Percentiles rank a stretch among this genome's conserved stretches.
These are phyloP conservation scores for Colletotrichum chlorophyti DNA, from an alignment of 2,329 filamentous ascomycete genomes.

Conservation along the genomic window DNA sequence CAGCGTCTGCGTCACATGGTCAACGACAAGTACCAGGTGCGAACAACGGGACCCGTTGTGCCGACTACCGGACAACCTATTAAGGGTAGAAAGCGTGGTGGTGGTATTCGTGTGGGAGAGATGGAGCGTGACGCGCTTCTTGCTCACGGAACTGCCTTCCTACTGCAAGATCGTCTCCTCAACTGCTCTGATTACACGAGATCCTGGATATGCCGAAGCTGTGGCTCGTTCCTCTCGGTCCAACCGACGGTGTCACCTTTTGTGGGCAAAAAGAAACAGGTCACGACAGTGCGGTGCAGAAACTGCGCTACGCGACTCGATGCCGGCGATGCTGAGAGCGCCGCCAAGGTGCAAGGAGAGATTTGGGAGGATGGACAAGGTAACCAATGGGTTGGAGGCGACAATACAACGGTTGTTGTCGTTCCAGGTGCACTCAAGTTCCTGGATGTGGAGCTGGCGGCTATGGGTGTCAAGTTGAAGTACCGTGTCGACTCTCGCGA, in stretches of 20 bases:
- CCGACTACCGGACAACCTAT: slow-evolving; percentile 93
- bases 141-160: slow-evolving; percentile 92
- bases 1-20: slow-evolving; percentile 99
- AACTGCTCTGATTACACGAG: slow-evolving; percentile 96
- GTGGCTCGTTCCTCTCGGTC: slow-evolving; percentile 89
- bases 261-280: slow-evolving; percentile 68
- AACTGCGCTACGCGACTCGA: slow-evolving; percentile 73
- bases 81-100: slow-evolving; percentile 94
- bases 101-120: slow-evolving; percentile 98
- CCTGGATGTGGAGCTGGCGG: slow-evolving; percentile 91
- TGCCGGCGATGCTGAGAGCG: slow-evolving; percentile 62
- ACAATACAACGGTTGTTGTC: slow-evolving; percentile 88
- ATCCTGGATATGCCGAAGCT: slow-evolving; percentile 87
- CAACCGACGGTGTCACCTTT: slow-evolving; percentile 78
- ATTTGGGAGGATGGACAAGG: slow-evolving; percentile 95
- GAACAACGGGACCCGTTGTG: slow-evolving; percentile 92
- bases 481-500: slow-evolving; percentile 75
- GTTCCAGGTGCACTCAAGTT: slow-evolving; percentile 93
- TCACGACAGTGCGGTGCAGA: slow-evolving; percentile 78
- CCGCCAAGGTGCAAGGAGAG: slow-evolving; percentile 68
- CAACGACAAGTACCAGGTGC: slow-evolving; percentile 98
- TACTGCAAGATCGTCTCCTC: slow-evolving; percentile 93
- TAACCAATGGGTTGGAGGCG: slow-evolving; percentile 83
- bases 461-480: slow-evolving; percentile 96
- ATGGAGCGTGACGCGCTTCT: slow-evolving; percentile 98